These are phyloP conservation scores for Knufia fluminis DNA, from an alignment of 2,329 filamentous ascomycete species.

Conservation along the genomic window DNA sequence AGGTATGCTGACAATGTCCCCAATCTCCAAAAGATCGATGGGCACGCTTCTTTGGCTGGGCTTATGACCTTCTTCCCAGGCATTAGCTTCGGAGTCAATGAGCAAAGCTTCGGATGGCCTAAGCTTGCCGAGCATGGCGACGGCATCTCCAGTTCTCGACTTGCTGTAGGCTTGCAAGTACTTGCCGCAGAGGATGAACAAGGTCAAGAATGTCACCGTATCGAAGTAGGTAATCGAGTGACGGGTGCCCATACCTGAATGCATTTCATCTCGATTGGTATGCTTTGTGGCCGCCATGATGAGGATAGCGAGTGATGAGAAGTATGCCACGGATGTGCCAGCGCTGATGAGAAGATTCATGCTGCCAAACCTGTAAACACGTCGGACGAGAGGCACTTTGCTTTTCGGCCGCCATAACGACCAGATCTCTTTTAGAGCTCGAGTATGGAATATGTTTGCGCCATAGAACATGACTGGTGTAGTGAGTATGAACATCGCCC, in stretches of 20 bases:
- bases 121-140: constrained; percentile 67
- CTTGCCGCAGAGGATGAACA: constrained; percentile 65
- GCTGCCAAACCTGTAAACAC: constrained; percentile 88
- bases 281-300: constrained; percentile 50
- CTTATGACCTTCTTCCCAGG: constrained; percentile 9
- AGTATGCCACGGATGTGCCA: constrained; percentile 78
- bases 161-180: constrained; percentile 75
- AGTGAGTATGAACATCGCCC: constrained; percentile 69
- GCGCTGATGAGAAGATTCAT: constrained; percentile 93
- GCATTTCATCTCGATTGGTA: constrained; percentile 11
- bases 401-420: constrained; percentile 70
- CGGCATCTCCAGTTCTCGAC: constrained; percentile 77
- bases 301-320: constrained; percentile 71
- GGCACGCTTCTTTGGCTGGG: constrained; percentile 37
- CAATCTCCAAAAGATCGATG: constrained; percentile 63
- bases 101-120: constrained; percentile 68
- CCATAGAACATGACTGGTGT: constrained; percentile 82
- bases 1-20: constrained; percentile 64
- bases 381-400: constrained; percentile 58
- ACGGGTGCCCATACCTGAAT: constrained; percentile 4
- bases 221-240: constrained; percentile 61
- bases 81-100: constrained; percentile 31
- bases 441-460: constrained; percentile 73
- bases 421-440: constrained; percentile 68
- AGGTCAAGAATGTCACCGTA: constrained; percentile 80